These are phyloP conservation scores for Globisporangium viniferum DNA, from an alignment of 352 stramenopile genomes.

Conservation along the genomic window DNA sequence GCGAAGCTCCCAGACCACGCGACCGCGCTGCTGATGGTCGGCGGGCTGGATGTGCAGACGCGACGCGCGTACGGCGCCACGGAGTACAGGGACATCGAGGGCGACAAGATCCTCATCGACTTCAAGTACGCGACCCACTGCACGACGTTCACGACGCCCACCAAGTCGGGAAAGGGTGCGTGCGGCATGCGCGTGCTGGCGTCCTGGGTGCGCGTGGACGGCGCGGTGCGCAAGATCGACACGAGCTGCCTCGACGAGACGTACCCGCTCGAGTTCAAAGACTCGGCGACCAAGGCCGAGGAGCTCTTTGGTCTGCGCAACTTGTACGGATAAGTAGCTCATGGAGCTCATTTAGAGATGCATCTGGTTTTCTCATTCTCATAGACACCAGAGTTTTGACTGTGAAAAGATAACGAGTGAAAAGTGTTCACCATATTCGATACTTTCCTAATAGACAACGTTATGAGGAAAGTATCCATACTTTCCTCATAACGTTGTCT, in stretches of 20 bases:
- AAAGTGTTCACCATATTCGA: too few relatives aligned
- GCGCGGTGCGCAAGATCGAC: conserved; percentile 54
- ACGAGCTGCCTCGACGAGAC: conserved; percentile 65
- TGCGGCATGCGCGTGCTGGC: conserved; percentile 68
- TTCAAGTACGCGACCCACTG: conserved; percentile 72
- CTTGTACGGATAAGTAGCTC: conserved; percentile 34
- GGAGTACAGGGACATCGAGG: conserved; percentile 46
- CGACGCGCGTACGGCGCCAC: conserved; percentile 41
- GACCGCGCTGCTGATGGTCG: conserved; percentile 51
- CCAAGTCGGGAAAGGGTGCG: conserved; percentile 32
- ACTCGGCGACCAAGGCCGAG: conserved; percentile 20
- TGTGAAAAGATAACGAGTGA: too few relatives aligned
- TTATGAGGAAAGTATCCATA: too few relatives aligned
- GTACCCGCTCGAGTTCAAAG: conserved; percentile 42
- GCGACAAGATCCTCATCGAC: conserved; percentile 59
- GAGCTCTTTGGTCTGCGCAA: conserved; percentile 40
- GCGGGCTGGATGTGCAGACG: conserved; percentile 57
- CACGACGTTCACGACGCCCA: conserved; percentile 76
- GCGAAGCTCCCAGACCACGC: conserved; percentile 36
- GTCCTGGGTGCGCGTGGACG: conserved; percentile 61
- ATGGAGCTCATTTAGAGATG: not conserved
- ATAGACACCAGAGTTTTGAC: too few relatives aligned
- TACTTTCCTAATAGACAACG: too few relatives aligned
- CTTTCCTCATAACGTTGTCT: too few relatives aligned
- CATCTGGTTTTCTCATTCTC: too few relatives aligned